Conservation (phyloP, 148 eudicot species). For the Persicaria maculosa region DNA sequence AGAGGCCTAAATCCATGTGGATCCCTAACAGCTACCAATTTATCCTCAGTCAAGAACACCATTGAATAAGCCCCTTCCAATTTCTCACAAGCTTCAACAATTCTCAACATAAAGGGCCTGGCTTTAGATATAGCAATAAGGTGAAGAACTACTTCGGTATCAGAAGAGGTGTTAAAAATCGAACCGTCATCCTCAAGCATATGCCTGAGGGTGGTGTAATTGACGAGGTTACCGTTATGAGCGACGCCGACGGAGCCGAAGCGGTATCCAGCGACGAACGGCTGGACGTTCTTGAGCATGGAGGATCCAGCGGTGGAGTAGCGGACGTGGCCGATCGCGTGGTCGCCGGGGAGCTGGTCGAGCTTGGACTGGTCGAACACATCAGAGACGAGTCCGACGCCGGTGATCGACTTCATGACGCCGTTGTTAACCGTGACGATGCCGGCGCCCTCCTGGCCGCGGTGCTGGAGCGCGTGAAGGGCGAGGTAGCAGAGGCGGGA, state of each 20-base stretch:
- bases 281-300: conserved; percentile 49
- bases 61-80: conserved; percentile 50
- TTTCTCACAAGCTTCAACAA: conserved; percentile 17
- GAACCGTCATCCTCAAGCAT: conserved; percentile 32
- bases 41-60: conserved; percentile 42
- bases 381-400: conserved; percentile 21
- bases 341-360: conserved; percentile 36
- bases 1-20: conserved; percentile 50
- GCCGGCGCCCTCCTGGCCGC: conserved; percentile 60
- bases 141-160: conserved; percentile 48
- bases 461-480: conserved; percentile 57
- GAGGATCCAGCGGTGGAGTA: conserved; percentile 42
- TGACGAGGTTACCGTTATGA: conserved; percentile 49
- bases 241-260: conserved; percentile 45
- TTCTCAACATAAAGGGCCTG: conserved; percentile 24
- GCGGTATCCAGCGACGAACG: conserved; percentile 40
- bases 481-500: conserved; percentile 19
- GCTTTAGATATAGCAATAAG: conserved; percentile 35
- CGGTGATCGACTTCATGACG: conserved; percentile 33
- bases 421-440: conserved; percentile 36
- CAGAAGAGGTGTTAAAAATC: conserved; percentile 44
- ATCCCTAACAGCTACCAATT: conserved; percentile 47
- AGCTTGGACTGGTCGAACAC: conserved; percentile 44
- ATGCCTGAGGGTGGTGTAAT: conserved; percentile 27
- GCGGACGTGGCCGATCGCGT: conserved; percentile 46